phyloP scores from a whole-genome alignment of 257 asterid species.

The Dorcoceras hygrometricum region DNA sequence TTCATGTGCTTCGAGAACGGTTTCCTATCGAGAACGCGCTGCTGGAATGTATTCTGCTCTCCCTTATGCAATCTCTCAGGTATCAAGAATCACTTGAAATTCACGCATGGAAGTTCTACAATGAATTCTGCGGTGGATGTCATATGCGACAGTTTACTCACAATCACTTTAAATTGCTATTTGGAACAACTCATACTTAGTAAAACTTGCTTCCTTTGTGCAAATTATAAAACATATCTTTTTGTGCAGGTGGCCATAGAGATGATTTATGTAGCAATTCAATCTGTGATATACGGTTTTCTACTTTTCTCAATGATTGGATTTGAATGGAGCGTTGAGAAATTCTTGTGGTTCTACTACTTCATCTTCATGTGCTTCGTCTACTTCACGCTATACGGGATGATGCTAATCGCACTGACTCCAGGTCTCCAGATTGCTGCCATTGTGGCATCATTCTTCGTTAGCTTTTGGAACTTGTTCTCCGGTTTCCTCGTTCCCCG shows the following conservation, averaged over 20 bases:
- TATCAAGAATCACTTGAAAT: conserved; percentile 1
- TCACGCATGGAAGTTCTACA: too few species aligned
- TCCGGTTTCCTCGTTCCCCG: conserved; percentile 48
- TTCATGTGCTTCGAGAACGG: conserved; percentile 42
- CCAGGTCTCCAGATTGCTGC: conserved; percentile 42
- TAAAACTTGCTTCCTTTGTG: too few species aligned
- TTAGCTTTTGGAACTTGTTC: conserved; percentile 55
- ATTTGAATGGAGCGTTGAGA: conserved; percentile 40
- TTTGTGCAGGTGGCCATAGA: conserved; percentile 50
- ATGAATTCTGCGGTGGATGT: too few species aligned
- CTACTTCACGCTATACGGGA: conserved; percentile 48
- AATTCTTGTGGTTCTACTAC: conserved; percentile 48
- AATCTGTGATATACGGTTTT: conserved; percentile 35
- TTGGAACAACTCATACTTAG: too few species aligned
- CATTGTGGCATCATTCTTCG: conserved; percentile 35
- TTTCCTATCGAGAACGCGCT: conserved; percentile 39
- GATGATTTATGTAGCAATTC: conserved; percentile 38
- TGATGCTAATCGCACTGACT: conserved; percentile 62
- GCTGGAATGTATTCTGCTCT: conserved; percentile 43
- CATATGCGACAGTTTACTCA: too few species aligned
- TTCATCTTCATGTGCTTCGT: conserved; percentile 42
- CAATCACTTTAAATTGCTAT: too few species aligned
- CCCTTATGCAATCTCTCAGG: conserved; percentile 46
- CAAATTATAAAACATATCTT: too few species aligned
- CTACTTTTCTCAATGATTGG: conserved; percentile 56